These are phyloP conservation scores for Sporobolus alterniflorus DNA, from an alignment of 202 grass and related monocot species.

Conservation along the genomic window DNA sequence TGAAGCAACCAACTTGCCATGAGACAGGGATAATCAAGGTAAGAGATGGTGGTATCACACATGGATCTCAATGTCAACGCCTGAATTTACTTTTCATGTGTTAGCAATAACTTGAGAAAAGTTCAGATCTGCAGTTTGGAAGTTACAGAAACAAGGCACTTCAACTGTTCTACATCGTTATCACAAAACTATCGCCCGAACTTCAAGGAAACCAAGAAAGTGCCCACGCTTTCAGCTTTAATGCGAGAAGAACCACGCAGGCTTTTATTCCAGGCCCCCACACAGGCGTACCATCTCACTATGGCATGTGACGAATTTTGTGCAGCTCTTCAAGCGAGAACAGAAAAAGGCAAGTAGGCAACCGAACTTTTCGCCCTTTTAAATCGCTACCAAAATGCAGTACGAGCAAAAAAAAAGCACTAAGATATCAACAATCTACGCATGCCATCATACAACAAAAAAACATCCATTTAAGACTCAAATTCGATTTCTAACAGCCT, in stretches of 20 bases:
- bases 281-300: constrained; percentile 26
- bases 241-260: constrained; percentile 36
- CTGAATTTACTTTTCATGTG: neutral
- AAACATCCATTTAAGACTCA: neutral
- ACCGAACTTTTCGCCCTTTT: constrained; percentile 39
- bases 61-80: neutral
- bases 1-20: constrained; percentile 28
- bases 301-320: constrained; percentile 35
- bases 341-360: constrained; percentile 34
- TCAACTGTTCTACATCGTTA: constrained; percentile 26
- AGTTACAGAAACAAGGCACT: constrained; percentile 4
- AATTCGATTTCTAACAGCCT: neutral
- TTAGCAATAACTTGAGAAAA: neutral
- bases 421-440: neutral
- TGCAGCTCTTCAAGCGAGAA: constrained; percentile 11
- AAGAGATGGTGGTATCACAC: constrained; percentile 14
- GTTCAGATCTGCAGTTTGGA: constrained; percentile 51
- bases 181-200: constrained; percentile 27
- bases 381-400: constrained; percentile 13
- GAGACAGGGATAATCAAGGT: constrained; percentile 1
- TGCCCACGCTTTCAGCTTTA: constrained; percentile 45
- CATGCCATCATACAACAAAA: neutral
- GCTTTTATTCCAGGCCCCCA: constrained; percentile 36
- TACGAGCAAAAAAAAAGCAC: constrained; percentile 30
- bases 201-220: constrained; percentile 37